These are phyloP conservation scores for Nothophytophthora sp. DNA, from an alignment of 352 stramenopile species.

Conservation along the genomic window DNA sequence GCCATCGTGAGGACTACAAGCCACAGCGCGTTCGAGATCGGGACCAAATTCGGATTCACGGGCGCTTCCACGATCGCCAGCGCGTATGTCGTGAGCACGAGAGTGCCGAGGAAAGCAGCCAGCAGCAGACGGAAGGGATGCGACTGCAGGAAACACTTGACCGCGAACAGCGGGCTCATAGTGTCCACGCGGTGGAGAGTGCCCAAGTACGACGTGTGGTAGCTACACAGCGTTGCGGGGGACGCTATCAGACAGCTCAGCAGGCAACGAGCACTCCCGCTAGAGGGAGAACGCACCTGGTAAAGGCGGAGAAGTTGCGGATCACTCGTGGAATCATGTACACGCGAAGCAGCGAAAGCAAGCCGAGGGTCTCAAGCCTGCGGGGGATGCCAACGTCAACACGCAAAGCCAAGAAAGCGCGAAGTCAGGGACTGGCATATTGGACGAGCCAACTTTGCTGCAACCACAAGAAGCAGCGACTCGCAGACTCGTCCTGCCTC, in stretches of 20 bases:
- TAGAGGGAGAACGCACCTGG: slow-evolving; percentile 38
- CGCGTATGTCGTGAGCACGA: slow-evolving; percentile 63
- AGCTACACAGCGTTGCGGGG: slow-evolving; percentile 29
- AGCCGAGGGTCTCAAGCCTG: slow-evolving; percentile 67
- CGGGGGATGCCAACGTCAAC: too few relatives aligned
- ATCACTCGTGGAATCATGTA: slow-evolving; percentile 80
- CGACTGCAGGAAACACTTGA: slow-evolving; percentile 78
- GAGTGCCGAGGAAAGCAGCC: slow-evolving; percentile 33
- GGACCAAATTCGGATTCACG: slow-evolving; percentile 61
- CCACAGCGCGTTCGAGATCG: slow-evolving; percentile 64
- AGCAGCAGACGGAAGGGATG: slow-evolving; percentile 67
- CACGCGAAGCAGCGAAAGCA: slow-evolving; percentile 67
- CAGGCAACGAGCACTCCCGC: too few relatives aligned
- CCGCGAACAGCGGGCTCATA: slow-evolving; percentile 73
- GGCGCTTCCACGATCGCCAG: slow-evolving; percentile 69
- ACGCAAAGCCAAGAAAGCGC: background rate
- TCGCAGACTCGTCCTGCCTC: too few relatives aligned
- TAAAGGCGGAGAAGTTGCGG: slow-evolving; percentile 76
- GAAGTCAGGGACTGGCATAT: background rate
- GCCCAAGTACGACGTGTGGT: slow-evolving; percentile 74
- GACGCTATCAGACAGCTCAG: background rate
- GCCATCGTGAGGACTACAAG: slow-evolving; percentile 77
- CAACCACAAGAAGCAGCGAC: background rate
- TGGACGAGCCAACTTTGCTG: background rate
- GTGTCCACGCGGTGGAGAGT: slow-evolving; percentile 77